phyloP scores from a whole-genome alignment of 2,329 filamentous ascomycete species.

The Coniochaeta sp. region DNA sequence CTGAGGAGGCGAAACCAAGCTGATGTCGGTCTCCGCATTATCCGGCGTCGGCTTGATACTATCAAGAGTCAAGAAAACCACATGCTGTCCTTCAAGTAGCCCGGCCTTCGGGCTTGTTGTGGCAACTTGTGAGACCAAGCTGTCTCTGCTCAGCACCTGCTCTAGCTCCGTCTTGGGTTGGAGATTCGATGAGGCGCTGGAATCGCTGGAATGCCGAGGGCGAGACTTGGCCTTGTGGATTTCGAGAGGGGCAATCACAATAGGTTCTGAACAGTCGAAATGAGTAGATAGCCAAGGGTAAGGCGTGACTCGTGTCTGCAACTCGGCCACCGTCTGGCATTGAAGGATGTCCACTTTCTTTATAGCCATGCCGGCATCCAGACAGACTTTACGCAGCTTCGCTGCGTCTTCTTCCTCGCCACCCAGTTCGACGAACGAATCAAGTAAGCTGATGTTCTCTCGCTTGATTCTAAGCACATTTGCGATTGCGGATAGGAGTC shows the following conservation, averaged over 20 bases:
- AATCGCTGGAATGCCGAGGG: constrained; percentile 14
- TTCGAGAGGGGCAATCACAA: constrained; percentile 16
- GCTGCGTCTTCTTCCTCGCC: constrained; percentile 28
- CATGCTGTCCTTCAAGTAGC: constrained; percentile 39
- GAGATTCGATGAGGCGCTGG: constrained; percentile 9
- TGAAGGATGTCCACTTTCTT: constrained; percentile 31
- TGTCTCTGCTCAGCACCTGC: constrained; percentile 29
- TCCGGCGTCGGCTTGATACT: constrained; percentile 18
- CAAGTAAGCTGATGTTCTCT: constrained; percentile 24
- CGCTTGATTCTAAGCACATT: constrained; percentile 26
- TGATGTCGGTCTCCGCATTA: constrained; percentile 24
- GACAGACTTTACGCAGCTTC: constrained; percentile 24
- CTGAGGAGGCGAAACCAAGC: constrained; percentile 27
- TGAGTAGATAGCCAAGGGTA: constrained; percentile 11
- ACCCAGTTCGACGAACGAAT: constrained; percentile 37
- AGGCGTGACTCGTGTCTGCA: constrained; percentile 32
- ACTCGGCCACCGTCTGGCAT: constrained; percentile 35
- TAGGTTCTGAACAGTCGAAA: constrained; percentile 10
- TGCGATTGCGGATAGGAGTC: constrained; percentile 17
- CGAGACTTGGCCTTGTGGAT: constrained; percentile 13
- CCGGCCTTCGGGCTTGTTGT: constrained; percentile 41
- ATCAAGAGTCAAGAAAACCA: constrained; percentile 37
- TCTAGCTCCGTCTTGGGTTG: constrained; percentile 22
- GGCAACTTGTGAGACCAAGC: constrained; percentile 31
- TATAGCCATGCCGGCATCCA: constrained; percentile 26